Base-by-base conservation (phyloP, 345 rosid genomes). In the Eucalyptus cloeziana region DNA sequence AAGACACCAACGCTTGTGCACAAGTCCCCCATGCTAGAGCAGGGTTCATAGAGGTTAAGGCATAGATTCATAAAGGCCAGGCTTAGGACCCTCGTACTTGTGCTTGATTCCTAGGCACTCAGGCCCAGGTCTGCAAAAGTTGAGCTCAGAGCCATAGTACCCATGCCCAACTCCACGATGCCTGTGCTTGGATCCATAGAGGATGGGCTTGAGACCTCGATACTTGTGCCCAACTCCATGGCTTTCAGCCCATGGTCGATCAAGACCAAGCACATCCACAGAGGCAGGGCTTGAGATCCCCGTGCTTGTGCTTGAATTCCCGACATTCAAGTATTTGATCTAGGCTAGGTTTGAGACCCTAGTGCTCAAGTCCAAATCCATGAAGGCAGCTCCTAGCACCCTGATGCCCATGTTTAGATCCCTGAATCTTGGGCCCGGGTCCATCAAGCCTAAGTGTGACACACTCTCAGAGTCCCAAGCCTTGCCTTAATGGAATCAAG, bases 371-470 rank as follows among this genome's bases (percentile, higher is more conserved):
- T 62, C 16, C 16, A 14, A n/a, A 15, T 64, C 76, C 40, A 64
- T n/a, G 10, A 16, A n/a, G 37, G 40, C 4, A 64, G 3, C 31
- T 31, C 21, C 4, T 1, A 33, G 10, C 14, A 13, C 40, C 40
- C 5, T 0, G 0, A 58, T 24, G 64, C 64, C 0, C 1, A 0
- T 58, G 12, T 25, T 16, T 10, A 27, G 14, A 62, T 62, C 31
- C 31, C 30, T 5, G 15, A 62, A 62, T 62, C 8, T 6, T 27
- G 31, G 33, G 37, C 5, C 17, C 0, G 0, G 2, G 37, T 64
- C 37, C 37, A 64, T 64, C 71, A n/a, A 30, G 5, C 37, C 71
- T 7, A 2, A 30, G 19, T 64, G 71, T 64, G n/a, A 7, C 14
- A 13, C 37, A n/a, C 33, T 64, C 19, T 64, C 1, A 8, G 3